Evolutionary conservation across 352 stramenopile species (phyloP).

Genomic region (Bremia lactucae): DNA sequence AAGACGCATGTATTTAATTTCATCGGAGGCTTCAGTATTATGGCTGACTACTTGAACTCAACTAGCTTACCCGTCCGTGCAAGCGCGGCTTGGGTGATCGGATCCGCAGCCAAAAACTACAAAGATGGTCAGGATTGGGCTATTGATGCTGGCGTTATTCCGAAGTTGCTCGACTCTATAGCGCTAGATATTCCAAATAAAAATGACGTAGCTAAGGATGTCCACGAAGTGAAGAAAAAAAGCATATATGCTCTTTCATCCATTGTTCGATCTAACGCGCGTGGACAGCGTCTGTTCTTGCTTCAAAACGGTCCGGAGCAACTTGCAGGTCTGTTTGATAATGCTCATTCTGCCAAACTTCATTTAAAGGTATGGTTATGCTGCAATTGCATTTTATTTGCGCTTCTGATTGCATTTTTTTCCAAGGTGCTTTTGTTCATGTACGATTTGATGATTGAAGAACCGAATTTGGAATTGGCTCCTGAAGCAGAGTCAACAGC

Average conservation of each 20-base stretch:
- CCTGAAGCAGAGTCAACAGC: background rate
- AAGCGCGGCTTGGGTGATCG: constrained; percentile 56
- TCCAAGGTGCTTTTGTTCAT: constrained; percentile 46
- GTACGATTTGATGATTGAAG: constrained; percentile 57
- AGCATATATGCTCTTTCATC: constrained; percentile 68
- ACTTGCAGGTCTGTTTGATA: constrained; percentile 34
- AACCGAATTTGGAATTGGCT: constrained; percentile 8
- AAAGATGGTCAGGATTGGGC: constrained; percentile 72
- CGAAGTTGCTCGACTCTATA: constrained; percentile 52
- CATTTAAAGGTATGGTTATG: constrained; percentile 46
- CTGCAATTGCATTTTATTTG: constrained; percentile 1
- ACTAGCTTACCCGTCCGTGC: constrained; percentile 52
- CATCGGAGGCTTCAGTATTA: constrained; percentile 67
- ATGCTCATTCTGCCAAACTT: constrained; percentile 30
- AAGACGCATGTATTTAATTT: constrained; percentile 84
- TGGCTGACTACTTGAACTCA: constrained; percentile 62
- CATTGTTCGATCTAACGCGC: constrained; percentile 53
- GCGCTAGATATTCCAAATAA: constrained; percentile 18
- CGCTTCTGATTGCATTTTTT: background rate
- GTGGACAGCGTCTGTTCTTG: constrained; percentile 54
- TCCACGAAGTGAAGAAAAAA: constrained; percentile 79
- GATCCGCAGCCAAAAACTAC: constrained; percentile 77
- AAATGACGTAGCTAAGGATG: constrained; percentile 12
- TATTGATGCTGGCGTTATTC: constrained; percentile 62
- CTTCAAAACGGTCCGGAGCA: constrained; percentile 30